Conservation (phyloP, 1,284 basidiomycete species). For the Boletellus deceptivus region DNA sequence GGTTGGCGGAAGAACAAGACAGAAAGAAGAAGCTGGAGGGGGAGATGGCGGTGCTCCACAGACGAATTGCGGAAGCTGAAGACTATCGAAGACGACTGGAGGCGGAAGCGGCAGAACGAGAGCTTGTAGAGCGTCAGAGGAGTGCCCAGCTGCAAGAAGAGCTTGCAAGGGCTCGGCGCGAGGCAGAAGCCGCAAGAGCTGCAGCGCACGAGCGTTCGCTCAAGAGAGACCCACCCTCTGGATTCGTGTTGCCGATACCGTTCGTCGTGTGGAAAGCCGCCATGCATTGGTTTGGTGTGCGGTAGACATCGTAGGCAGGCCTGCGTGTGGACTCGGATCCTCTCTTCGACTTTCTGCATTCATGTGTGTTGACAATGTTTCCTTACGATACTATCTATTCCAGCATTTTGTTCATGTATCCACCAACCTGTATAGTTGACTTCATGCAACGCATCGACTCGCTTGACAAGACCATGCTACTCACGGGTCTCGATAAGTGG, state of each 20-base stretch:
- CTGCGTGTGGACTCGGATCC: neutral
- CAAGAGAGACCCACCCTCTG: conserved; percentile 28
- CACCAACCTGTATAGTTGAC: conserved; percentile 6
- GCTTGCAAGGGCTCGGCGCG: conserved; percentile 29
- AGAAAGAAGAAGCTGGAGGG: conserved; percentile 29
- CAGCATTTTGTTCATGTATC: conserved; percentile 1
- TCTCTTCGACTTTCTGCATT: conserved; percentile 3
- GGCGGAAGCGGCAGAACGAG: conserved; percentile 28
- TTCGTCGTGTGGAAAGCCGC: conserved; percentile 35
- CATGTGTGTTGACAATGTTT: neutral
- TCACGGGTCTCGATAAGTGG: neutral
- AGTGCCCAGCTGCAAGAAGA: conserved; percentile 32
- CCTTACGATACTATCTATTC: conserved; percentile 23
- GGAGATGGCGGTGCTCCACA: conserved; percentile 28
- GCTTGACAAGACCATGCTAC: neutral
- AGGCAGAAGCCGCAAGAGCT: conserved; percentile 25
- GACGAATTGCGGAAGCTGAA: conserved; percentile 30
- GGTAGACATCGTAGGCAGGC: conserved; percentile 14
- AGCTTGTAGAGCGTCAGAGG: conserved; percentile 29
- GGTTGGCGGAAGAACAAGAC: conserved; percentile 31
- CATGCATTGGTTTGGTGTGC: conserved; percentile 32
- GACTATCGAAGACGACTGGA: conserved; percentile 29
- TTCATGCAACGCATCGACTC: neutral
- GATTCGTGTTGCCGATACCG: conserved; percentile 33
- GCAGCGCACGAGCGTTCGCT: conserved; percentile 24